phyloP scores from a whole-genome alignment of 768 basidiomycete genomes.

The Coprinopsis marcescibilis region DNA sequence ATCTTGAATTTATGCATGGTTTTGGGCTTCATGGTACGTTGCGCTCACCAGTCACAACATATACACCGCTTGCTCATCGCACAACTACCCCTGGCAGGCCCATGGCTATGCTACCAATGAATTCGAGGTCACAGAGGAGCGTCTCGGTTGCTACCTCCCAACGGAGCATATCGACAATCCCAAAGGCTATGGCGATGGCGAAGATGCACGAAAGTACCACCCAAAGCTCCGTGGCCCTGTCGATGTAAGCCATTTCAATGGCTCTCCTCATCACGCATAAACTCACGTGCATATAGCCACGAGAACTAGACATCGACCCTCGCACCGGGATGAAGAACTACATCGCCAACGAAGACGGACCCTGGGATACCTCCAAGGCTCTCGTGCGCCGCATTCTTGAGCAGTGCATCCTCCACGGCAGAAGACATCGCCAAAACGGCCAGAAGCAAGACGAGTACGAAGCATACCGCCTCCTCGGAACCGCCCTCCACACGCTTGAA shows the following conservation, averaged over 20 bases:
- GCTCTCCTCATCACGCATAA: neutral
- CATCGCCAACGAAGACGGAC: slow-evolving; percentile 76
- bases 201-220: slow-evolving; percentile 78
- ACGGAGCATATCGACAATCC: slow-evolving; percentile 92
- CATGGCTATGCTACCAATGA: slow-evolving; percentile 78
- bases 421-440: slow-evolving; percentile 52
- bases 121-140: slow-evolving; percentile 80
- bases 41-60: neutral
- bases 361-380: slow-evolving; percentile 87
- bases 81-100: slow-evolving; percentile 37
- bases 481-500: slow-evolving; percentile 69
- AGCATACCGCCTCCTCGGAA: slow-evolving; percentile 75
- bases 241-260: slow-evolving; percentile 39
- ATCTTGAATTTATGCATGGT: slow-evolving; percentile 88
- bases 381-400: slow-evolving; percentile 70
- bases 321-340: slow-evolving; percentile 93
- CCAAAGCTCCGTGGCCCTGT: slow-evolving; percentile 76
- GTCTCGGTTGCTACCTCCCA: slow-evolving; percentile 82
- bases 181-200: slow-evolving; percentile 79
- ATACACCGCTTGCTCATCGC: no score
- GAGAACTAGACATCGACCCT: slow-evolving; percentile 81
- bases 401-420: slow-evolving; percentile 73
- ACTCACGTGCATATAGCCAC: slow-evolving; percentile 37
- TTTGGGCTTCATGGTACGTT: slow-evolving; percentile 77
- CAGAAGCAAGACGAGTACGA: slow-evolving; percentile 70